These are phyloP conservation scores for Metschnikowia kunwiensis DNA, from an alignment of 805 yeast species.

Conservation along the genomic window DNA sequence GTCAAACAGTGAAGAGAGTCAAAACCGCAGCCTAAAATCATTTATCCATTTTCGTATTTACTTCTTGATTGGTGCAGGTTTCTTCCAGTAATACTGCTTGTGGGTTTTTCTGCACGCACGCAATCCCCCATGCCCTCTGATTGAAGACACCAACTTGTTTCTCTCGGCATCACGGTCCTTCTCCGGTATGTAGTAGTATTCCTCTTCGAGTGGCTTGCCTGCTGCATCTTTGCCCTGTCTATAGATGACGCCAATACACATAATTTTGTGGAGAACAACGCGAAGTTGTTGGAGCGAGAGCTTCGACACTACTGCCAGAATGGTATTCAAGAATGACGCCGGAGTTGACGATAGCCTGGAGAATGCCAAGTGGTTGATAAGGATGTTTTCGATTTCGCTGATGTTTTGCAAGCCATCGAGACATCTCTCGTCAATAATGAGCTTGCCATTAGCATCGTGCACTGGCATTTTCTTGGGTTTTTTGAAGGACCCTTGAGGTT, in stretches of 20 bases:
- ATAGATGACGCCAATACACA: slow-evolving; percentile 81
- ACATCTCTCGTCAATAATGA: slow-evolving; percentile 23
- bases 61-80: slow-evolving; percentile 49
- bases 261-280: slow-evolving; percentile 41
- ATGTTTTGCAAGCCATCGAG: slow-evolving; percentile 37
- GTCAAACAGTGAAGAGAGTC: slow-evolving; percentile 7
- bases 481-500: slow-evolving; percentile 23
- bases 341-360: slow-evolving; percentile 88
- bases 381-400: slow-evolving; percentile 56
- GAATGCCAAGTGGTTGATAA: slow-evolving; percentile 84
- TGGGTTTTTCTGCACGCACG: slow-evolving; percentile 91
- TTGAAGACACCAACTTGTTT: slow-evolving; percentile 62
- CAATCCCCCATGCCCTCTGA: slow-evolving; percentile 77
- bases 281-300: slow-evolving; percentile 45
- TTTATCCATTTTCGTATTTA: slow-evolving; percentile 8
- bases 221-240: slow-evolving; percentile 95
- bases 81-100: slow-evolving; percentile 80
- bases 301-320: slow-evolving; percentile 52
- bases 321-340: slow-evolving; percentile 61
- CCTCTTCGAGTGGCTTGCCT: slow-evolving; percentile 90
- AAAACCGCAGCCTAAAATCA: slow-evolving; percentile 6
- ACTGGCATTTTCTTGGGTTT: slow-evolving; percentile 18
- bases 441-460: slow-evolving; percentile 27
- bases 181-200: slow-evolving; percentile 86
- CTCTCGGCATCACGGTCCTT: slow-evolving; percentile 72